Base-by-base conservation (phyloP, 1,284 basidiomycete genomes). In the Apiotrichum akiyoshidainum region DNA sequence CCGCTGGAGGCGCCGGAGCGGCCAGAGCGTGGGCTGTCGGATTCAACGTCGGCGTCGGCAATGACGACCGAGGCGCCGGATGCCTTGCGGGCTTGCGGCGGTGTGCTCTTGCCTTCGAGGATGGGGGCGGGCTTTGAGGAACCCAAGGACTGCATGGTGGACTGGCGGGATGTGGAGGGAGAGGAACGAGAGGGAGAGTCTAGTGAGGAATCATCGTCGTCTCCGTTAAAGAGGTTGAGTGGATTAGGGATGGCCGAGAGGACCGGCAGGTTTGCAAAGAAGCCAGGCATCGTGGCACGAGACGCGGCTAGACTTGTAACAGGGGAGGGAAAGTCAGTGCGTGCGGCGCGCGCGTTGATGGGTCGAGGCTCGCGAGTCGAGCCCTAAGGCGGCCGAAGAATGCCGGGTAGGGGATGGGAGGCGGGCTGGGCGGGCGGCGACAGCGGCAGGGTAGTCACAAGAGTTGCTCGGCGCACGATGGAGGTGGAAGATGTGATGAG, bases 221-320 rank as follows among this genome's bases (percentile, higher is more conserved):
- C 60, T 17, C 57, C 55, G 26, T 53, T 48, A 56, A 72, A 68
- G 47, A 70, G 49, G 56, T 66, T 67, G 52, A 70, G 60, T 5
- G 67, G 68, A 55, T 72, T 73, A 21, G 70, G 64, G 21, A 61
- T 56, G 51, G 50, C 67, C 17, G 66, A 62, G 14, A 68, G 45
- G 49, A 59, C 64, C 19, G 63, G 59, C 51, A 73, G 58, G 48
- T 65, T 69, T 52, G 63, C 61, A 40, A 73, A 58, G 59, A 73
- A 63, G 49, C 33, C 33, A 5, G 71, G 70, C 70, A 71, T 71
- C 21, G 54, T 59, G 40, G 22, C 14, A 45, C 37, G 40, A 48
- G 33, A 21, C 17, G 12, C 14, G 16, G 46, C 7, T 31, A 31
- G 26, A 31, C 26, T 31, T 7, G 26, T 31, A 31, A 31, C 26